A percentile compares a stretch with the other conserved stretches of the same genome.
Conservation (phyloP, 768 basidiomycete genomes). For the Leccinum aurantiacum region DNA sequence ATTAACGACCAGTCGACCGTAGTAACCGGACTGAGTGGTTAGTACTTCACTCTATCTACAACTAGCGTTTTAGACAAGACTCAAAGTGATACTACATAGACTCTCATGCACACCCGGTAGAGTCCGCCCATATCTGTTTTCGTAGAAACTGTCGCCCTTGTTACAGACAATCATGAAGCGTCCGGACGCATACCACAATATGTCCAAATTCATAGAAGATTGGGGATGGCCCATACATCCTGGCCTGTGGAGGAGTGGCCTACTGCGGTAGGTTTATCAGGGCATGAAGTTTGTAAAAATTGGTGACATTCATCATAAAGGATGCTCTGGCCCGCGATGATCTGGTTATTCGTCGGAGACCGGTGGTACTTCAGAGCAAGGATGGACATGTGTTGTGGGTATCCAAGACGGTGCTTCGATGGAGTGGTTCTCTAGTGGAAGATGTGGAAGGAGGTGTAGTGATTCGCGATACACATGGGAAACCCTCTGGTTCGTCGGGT, state of each 20-base stretch:
- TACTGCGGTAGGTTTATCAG: conserved; percentile 50
- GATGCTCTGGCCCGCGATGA: conserved; percentile 66
- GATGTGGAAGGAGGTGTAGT: conserved; percentile 80
- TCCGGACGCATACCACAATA: conserved; percentile 55
- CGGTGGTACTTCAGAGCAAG: conserved; percentile 77
- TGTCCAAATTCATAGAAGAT: conserved; percentile 65
- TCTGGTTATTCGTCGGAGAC: conserved; percentile 62
- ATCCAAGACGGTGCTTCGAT: conserved; percentile 57
- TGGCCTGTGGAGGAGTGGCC: conserved; percentile 67
- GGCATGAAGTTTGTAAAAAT: neutral
- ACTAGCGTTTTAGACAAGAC: too few species aligned
- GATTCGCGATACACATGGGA: conserved; percentile 60
- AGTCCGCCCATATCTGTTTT: neutral
- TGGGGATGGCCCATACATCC: conserved; percentile 88
- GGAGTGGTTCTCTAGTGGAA: conserved; percentile 62
- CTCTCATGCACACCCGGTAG: conserved; percentile 73
- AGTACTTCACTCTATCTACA: conserved; percentile 21
- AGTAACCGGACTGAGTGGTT: conserved; percentile 73
- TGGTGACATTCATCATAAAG: conserved; percentile 35
- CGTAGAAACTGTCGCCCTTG: conserved; percentile 60
- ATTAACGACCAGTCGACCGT: conserved; percentile 58
- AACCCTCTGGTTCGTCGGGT: conserved; percentile 61
- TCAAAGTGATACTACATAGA: conserved; percentile 40
- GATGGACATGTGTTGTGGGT: conserved; percentile 92
- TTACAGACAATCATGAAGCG: conserved; percentile 55